Percentiles rank a stretch among this genome's conserved stretches.
Conservation (phyloP, 1,139 yeast genomes). For the Spathaspora sp. region DNA sequence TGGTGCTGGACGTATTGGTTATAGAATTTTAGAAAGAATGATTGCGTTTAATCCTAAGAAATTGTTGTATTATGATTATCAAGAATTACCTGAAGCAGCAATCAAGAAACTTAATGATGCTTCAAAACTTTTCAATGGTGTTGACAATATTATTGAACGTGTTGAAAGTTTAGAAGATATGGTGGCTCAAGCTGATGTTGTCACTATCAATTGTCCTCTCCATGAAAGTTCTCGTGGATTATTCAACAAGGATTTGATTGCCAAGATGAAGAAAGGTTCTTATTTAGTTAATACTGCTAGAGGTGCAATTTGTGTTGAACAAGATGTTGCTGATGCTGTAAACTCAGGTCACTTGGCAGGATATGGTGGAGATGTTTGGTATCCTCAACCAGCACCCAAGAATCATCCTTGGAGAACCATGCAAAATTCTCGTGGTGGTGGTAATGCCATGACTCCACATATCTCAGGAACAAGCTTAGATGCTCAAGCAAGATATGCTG, state of each 20-base stretch:
- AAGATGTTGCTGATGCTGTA: conserved; percentile 76
- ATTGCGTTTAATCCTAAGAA: conserved; percentile 75
- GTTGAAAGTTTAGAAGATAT: conserved; percentile 66
- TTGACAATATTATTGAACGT: conserved; percentile 50
- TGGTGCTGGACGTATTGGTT: conserved; percentile 84
- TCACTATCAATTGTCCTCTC: conserved; percentile 76
- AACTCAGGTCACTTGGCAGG: conserved; percentile 69
- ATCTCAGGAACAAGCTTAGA: conserved; percentile 78
- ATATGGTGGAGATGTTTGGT: conserved; percentile 87
- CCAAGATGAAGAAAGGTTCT: conserved; percentile 76
- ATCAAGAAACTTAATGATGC: conserved; percentile 50
- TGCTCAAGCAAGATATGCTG: conserved; percentile 74
- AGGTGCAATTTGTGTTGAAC: conserved; percentile 73
- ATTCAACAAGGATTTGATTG: conserved; percentile 63
- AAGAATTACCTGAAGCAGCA: conserved; percentile 58
- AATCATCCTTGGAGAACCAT: conserved; percentile 78
- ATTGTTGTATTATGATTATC: conserved; percentile 75
- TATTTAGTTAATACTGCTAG: conserved; percentile 83
- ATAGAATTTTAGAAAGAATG: conserved; percentile 70
- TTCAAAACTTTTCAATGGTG: conserved; percentile 38
- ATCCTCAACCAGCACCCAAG: conserved; percentile 75
- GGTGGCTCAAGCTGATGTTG: conserved; percentile 69
- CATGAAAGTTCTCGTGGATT: conserved; percentile 69
- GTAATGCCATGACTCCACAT: conserved; percentile 87
- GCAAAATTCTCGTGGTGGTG: conserved; percentile 65